Conservation (phyloP, 768 basidiomycete species). For the Kwoniella europaea region DNA sequence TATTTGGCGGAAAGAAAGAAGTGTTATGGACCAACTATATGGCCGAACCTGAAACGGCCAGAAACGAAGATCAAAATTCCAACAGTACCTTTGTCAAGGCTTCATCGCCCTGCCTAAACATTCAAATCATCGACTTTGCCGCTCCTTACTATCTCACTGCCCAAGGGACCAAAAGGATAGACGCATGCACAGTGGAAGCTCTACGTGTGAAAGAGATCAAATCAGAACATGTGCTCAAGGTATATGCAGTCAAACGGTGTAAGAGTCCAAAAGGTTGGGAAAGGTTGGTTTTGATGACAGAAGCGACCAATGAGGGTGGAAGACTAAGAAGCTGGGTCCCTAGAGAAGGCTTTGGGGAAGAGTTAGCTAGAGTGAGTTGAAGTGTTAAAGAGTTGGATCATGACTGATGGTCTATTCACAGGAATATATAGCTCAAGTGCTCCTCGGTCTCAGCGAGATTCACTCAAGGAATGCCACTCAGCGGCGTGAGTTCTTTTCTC, state of each 20-base stretch:
- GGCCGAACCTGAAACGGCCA: slow-evolving; percentile 42
- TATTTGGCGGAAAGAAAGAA: slow-evolving; percentile 48
- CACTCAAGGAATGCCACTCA: slow-evolving; percentile 44
- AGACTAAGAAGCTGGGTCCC: slow-evolving; percentile 41
- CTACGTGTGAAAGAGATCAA: slow-evolving; percentile 37
- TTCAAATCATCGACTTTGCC: slow-evolving; percentile 53
- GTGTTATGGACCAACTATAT: slow-evolving; percentile 49
- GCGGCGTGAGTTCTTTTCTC: slow-evolving; percentile 34
- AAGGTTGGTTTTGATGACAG: slow-evolving; percentile 46
- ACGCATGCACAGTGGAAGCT: slow-evolving; percentile 42
- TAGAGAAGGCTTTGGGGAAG: slow-evolving; percentile 43
- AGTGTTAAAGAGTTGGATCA: neutral
- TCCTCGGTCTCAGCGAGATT: slow-evolving; percentile 46
- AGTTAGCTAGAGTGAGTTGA: slow-evolving; percentile 33
- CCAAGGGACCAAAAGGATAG: slow-evolving; percentile 50
- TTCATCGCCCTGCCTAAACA: slow-evolving; percentile 30
- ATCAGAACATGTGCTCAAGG: slow-evolving; percentile 37
- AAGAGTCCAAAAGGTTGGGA: slow-evolving; percentile 52
- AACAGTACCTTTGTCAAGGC: slow-evolving; percentile 34
- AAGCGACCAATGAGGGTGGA: slow-evolving; percentile 37
- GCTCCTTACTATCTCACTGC: slow-evolving; percentile 43
- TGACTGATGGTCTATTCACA: slow-evolving; percentile 6
- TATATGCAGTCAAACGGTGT: slow-evolving; percentile 48
- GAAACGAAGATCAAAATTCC: slow-evolving; percentile 12
- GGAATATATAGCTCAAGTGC: slow-evolving; percentile 46